A percentile compares a stretch with the other conserved stretches of the same genome.
Conservation (phyloP, 257 asterid species). For the Fraxinus excelsior region DNA sequence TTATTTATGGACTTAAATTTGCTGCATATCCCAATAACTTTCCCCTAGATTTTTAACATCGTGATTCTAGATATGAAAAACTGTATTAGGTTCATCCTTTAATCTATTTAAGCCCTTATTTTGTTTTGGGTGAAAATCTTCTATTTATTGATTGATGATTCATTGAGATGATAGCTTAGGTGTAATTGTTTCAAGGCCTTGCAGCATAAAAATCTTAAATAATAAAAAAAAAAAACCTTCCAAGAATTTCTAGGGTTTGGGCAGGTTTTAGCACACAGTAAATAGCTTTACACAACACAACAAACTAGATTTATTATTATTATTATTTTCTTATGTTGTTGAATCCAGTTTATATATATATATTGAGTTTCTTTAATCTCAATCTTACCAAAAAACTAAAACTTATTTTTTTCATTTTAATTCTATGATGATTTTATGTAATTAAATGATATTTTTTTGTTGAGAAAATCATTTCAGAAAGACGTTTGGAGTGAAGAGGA, state of each 20-base stretch:
- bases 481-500: constrained; percentile 74
- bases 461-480: constrained; percentile 39
- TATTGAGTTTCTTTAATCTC: neutral
- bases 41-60: neutral
- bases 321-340: neutral
- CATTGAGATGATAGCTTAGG: neutral
- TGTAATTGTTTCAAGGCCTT: neutral
- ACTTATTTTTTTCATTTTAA: too few species aligned
- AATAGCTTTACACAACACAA: too few species aligned
- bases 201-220: neutral
- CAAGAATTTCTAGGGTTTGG: neutral
- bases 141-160: neutral
- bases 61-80: neutral
- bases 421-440: neutral
- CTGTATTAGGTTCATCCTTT: neutral
- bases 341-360: neutral
- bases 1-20: too few species aligned
- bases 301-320: neutral
- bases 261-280: neutral
- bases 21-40: neutral
- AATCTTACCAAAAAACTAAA: too few species aligned
- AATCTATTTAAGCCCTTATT: neutral
- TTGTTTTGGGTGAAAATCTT: neutral
- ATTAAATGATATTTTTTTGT: neutral
- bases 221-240: too few species aligned